Conservation (phyloP, 176 grass and related monocot genomes). For the Musa schizocarpa region DNA sequence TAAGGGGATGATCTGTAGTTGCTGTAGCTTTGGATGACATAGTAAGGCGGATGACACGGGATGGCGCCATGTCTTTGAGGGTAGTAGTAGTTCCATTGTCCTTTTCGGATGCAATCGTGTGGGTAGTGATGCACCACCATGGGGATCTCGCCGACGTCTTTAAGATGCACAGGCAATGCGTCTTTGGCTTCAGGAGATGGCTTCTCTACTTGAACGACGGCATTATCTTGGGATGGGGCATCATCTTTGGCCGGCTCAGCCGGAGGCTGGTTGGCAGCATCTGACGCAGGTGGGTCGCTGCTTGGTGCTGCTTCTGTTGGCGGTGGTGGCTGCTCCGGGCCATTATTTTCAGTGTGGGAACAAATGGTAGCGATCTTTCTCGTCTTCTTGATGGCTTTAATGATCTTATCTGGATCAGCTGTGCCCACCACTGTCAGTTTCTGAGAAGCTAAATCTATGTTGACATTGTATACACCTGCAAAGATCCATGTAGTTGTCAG, state of each 20-base stretch:
- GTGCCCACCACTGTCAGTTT: conserved; percentile 73
- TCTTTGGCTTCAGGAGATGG: conserved; percentile 9
- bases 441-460: conserved; percentile 50
- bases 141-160: conserved; percentile 23
- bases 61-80: conserved; percentile 15
- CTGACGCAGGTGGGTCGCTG: no score
- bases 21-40: conserved; percentile 27
- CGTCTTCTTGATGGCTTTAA: conserved; percentile 81
- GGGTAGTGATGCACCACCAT: conserved; percentile 50
- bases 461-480: conserved; percentile 54
- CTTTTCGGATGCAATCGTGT: conserved; percentile 10
- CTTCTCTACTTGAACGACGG: neutral
- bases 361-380: conserved; percentile 57
- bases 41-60: conserved; percentile 29
- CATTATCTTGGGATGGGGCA: neutral
- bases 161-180: conserved; percentile 1
- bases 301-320: conserved; percentile 10
- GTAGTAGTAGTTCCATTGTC: conserved; percentile 26
- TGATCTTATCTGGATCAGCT: conserved; percentile 50
- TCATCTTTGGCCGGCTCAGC: conserved; percentile 22
- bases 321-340: conserved; percentile 16
- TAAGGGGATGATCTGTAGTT: conserved; percentile 27
- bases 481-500: no score
- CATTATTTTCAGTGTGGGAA: conserved; percentile 35
- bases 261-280: conserved; percentile 3